Percentiles rank a stretch among this genome's conserved stretches.
Conservation (phyloP, 345 rosid species). For the Aquilaria sinensis region DNA sequence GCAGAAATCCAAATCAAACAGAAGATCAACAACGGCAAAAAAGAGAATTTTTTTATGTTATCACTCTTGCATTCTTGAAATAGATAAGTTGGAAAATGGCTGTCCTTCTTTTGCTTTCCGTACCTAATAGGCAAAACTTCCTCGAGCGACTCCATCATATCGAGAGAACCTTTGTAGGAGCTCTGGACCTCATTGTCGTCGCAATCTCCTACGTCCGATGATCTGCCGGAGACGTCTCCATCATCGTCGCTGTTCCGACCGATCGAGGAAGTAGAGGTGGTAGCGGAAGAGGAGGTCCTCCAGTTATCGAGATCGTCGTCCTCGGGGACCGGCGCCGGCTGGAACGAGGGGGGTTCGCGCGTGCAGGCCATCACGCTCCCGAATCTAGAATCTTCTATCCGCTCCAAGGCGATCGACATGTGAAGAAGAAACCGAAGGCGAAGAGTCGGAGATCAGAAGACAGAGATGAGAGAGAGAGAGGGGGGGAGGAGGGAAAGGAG, state of each 20-base stretch:
- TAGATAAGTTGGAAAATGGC: neutral
- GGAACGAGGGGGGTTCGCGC: conserved; percentile 2
- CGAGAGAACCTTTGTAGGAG: conserved; percentile 40
- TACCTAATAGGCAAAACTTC: conserved; percentile 64
- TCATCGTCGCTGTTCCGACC: conserved; percentile 40
- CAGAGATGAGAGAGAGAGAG: neutral
- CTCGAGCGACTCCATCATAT: conserved; percentile 54
- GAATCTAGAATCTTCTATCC: conserved; percentile 23
- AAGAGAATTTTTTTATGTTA: no score
- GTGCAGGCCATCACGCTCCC: conserved; percentile 8
- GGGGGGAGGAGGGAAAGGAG: neutral
- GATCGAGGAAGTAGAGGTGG: conserved; percentile 46
- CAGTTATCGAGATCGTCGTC: conserved; percentile 19
- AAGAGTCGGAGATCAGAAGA: neutral
- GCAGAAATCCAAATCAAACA: neutral
- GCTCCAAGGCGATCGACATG: conserved; percentile 29
- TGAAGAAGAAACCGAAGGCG: neutral
- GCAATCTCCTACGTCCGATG: conserved; percentile 30
- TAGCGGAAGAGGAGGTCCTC: conserved; percentile 22
- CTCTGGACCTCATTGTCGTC: conserved; percentile 59
- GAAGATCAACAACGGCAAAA: no score
- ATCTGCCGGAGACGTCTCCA: conserved; percentile 14
- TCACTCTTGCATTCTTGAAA: neutral
- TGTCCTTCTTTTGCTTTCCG: neutral
- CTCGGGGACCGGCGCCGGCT: neutral